Evolutionary conservation across 2,329 filamentous ascomycete genomes (phyloP).

Genomic region (Pleoardoris graminearum): DNA sequence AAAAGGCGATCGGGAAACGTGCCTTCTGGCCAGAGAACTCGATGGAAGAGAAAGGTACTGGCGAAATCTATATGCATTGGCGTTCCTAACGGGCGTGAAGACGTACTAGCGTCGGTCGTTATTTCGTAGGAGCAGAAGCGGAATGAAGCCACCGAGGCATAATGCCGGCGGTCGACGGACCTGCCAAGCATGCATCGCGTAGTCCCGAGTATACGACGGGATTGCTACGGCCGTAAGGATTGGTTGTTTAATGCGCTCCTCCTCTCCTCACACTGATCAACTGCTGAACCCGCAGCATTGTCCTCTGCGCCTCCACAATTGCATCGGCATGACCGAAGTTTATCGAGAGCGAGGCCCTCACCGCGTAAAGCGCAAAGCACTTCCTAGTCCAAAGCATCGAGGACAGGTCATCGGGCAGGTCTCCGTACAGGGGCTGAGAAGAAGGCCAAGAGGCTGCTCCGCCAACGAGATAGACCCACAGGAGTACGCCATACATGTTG

Average conservation of each 20-base stretch:
- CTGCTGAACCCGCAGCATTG: constrained; percentile 30
- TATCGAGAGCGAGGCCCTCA: constrained; percentile 22
- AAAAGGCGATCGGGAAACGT: neutral
- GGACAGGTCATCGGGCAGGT: constrained; percentile 12
- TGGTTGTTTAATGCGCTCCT: constrained; percentile 6
- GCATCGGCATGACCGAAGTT: constrained; percentile 27
- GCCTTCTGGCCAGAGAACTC: neutral
- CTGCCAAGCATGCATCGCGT: too few relatives aligned
- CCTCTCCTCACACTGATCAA: constrained; percentile 24
- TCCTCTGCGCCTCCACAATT: constrained; percentile 28
- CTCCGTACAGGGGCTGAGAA: constrained; percentile 5
- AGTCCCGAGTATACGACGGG: neutral
- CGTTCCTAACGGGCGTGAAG: too few relatives aligned
- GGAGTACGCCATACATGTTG: constrained; percentile 30
- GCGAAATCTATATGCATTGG: too few relatives aligned
- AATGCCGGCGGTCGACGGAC: too few relatives aligned
- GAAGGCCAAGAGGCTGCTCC: constrained; percentile 31
- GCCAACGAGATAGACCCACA: constrained; percentile 39
- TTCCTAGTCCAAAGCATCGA: constrained; percentile 31
- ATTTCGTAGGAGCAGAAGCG: neutral
- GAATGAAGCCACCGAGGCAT: neutral
- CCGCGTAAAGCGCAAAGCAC: constrained; percentile 34
- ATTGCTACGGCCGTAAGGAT: neutral
- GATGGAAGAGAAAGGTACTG: neutral
- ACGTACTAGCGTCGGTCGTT: too few relatives aligned